phyloP scores from a whole-genome alignment of 352 stramenopile species.

The Phytophthora quininea region DNA sequence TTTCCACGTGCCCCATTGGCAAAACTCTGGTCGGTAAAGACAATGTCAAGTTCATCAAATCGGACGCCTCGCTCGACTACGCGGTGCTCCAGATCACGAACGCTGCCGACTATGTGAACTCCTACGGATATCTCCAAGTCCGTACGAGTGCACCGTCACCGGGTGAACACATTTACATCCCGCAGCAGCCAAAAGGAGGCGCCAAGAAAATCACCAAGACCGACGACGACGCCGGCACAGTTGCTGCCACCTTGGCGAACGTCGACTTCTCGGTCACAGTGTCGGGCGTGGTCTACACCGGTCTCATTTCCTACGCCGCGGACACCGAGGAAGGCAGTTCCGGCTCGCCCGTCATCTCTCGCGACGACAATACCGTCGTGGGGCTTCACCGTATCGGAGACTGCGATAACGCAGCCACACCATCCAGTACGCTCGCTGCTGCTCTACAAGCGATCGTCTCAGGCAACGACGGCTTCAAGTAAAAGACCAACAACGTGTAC shows the following conservation, averaged over 20 bases:
- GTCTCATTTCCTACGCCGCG: slow-evolving; percentile 67
- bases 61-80: slow-evolving; percentile 58
- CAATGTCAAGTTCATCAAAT: slow-evolving; percentile 64
- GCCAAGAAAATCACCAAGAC: slow-evolving; percentile 65
- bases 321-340: slow-evolving; percentile 74
- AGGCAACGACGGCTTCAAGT: slow-evolving; percentile 44
- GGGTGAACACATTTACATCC: slow-evolving; percentile 69
- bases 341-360: slow-evolving; percentile 62
- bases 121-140: slow-evolving; percentile 67
- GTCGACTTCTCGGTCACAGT: slow-evolving; percentile 46
- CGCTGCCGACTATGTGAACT: slow-evolving; percentile 38
- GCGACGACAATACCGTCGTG: slow-evolving; percentile 60
- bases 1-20: slow-evolving; percentile 45
- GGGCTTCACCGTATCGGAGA: slow-evolving; percentile 78
- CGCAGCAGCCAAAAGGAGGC: slow-evolving; percentile 61
- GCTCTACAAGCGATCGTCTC: slow-evolving; percentile 30
- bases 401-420: slow-evolving; percentile 62
- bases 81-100: slow-evolving; percentile 57
- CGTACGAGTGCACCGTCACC: slow-evolving; percentile 43
- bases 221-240: slow-evolving; percentile 36
- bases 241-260: slow-evolving; percentile 29
- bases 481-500: slow-evolving; percentile 10
- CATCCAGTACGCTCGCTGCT: slow-evolving; percentile 25
- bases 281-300: slow-evolving; percentile 30
- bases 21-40: slow-evolving; percentile 43